Base-by-base conservation (phyloP, 306 rosid species). In the Vigna radiata region DNA sequence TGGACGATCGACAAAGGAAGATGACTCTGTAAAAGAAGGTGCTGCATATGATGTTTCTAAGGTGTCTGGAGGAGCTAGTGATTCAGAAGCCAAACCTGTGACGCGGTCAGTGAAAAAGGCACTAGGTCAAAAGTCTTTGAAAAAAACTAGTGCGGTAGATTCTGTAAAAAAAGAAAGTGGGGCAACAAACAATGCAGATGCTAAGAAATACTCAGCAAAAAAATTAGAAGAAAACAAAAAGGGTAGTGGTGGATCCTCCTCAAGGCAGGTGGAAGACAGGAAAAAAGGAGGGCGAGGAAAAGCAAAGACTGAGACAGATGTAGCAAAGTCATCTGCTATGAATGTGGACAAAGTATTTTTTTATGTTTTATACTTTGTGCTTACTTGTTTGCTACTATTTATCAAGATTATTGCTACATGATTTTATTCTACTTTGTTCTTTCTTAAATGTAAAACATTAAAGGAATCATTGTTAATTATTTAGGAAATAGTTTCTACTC, bases 31-130 rank as follows among this genome's bases (percentile, higher is more conserved):
- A 29, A 87, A 88, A 70, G 90, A 84, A 73, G 87, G 21, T 49
- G 66, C 76, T 59, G 78, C 74, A 15, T 86, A 86, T 49, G 87
- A 81, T 81, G 83, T 75, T 79, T 72, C 86, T 67, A 89, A 79
- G 81, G 82, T 71, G 23, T 83, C 88, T 29, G 96, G 85, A 47
- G 91, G 80, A 76, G 82, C 85, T 69, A 83, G 90, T 76, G 89
- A 92, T 69, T 85, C 92, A 4, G 97, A 86, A 56, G 83, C 81
- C 46, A 95, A 88, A 73, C 83, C 78, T 56, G 72, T 55, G 70
- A 85, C 77, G 77, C 87, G 64, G 52, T 66, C 77, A 0, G 91
- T 83, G 64, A 90, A 88, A 69, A 92, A 71, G 79, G 81, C 48
- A 18, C 41, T 83, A 39, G 72, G 69, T 80, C 83, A 65, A 27